Base-by-base conservation (phyloP, 306 rosid genomes). In the Quercus ilex region DNA sequence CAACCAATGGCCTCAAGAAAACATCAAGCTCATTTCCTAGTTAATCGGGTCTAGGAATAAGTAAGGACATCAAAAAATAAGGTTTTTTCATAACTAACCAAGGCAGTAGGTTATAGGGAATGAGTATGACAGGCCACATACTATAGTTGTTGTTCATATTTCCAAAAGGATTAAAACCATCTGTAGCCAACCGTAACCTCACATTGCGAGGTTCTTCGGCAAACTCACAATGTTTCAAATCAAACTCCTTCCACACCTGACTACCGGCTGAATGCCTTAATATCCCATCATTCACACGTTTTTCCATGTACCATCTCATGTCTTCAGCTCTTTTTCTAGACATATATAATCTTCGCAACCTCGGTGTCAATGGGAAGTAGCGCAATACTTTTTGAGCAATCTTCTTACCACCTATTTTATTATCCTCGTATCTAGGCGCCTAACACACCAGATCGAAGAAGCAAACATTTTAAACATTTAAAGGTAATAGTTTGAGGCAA, bases 51-150 rank as follows among this genome's bases (percentile, higher is more conserved):
- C 3, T 2, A 26, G 30, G 30, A 26, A 26, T 26, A 26, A 26
- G 30, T 26, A 26, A 26, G 30, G 30, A 26, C 21, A 57, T 38
- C 9, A 75, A 59, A 4, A 75, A 59, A 56, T n/a, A 35, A 21
- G 14, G 57, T 7, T 75, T 41, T 18, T 59, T 75, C 56, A 75
- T 57, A 20, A 35, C 59, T 33, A 75, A n/a, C 78, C 77, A 75
- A 3, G 57, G 69, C 5, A 25, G 57, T 10, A 75, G 30, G 11
- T 75, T 75, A 41, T 74, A 75, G 2, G 57, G 15, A 8, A 23
- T 35, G 21, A 35, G 20, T 1, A 75, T 1, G 21, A 58, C 30
- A 19, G 43, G 23, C 71, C 70, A 59, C 41, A 69, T 75, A 21
- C 53, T 75, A 5, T 52, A 69, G 21, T 5, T 23, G 3, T 43